These are phyloP conservation scores for Rostrohypoxylon terebratum DNA, from an alignment of 495 filamentous ascomycete genomes.

Conservation along the genomic window DNA sequence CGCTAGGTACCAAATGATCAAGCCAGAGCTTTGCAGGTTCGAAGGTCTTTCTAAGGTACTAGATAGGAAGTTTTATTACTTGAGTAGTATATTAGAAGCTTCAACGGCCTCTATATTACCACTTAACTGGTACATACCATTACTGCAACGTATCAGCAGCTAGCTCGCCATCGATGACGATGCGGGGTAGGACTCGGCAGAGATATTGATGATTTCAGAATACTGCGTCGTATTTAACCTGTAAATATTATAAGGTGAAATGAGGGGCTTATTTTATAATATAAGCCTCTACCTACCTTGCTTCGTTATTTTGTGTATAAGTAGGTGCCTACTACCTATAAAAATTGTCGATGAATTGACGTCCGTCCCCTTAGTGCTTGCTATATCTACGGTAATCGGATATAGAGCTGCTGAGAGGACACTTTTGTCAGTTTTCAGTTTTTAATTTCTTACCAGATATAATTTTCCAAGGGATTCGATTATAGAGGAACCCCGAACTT, in stretches of 20 bases:
- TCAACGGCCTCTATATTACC: not conserved
- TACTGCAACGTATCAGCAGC: not conserved
- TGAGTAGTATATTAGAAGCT: too few relatives aligned
- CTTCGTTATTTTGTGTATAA: too few relatives aligned
- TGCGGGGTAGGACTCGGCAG: constrained; percentile 44
- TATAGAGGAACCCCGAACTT: not conserved
- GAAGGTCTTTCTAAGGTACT: not conserved
- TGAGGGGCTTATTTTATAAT: not conserved
- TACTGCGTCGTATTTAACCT: constrained; percentile 13
- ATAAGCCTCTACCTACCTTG: not conserved
- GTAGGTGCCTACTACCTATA: too few relatives aligned
- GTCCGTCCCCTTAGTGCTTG: too few relatives aligned
- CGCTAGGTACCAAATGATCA: not conserved
- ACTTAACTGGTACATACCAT: not conserved
- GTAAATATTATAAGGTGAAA: constrained; percentile 1
- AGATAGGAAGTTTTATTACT: not conserved
- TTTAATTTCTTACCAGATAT: not conserved
- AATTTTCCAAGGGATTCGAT: not conserved
- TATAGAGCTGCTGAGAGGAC: too few relatives aligned
- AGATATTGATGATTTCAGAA: constrained; percentile 21
- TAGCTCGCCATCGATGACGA: constrained; percentile 20
- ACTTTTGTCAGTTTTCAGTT: too few relatives aligned
- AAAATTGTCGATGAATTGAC: too few relatives aligned
- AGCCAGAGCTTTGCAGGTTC: not conserved
- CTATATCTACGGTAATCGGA: too few relatives aligned